phyloP scores from a whole-genome alignment of 257 asterid genomes.

The Scutellaria galericulata region DNA sequence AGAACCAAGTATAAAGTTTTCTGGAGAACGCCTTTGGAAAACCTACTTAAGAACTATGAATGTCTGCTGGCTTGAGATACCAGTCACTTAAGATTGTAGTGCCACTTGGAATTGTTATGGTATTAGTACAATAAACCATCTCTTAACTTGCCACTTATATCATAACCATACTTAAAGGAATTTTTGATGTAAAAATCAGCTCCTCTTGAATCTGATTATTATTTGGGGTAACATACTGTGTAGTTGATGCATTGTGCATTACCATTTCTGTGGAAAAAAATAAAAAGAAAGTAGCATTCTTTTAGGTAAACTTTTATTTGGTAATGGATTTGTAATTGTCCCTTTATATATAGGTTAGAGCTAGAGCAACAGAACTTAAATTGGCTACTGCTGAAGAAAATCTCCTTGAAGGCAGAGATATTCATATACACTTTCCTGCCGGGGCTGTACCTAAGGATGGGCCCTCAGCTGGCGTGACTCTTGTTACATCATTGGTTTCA shows the following conservation, averaged over 20 bases:
- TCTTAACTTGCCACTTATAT: conserved; percentile 4
- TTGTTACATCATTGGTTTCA: conserved; percentile 95
- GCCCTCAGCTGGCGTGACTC: conserved; percentile 99
- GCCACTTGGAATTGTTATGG: conserved; percentile 24
- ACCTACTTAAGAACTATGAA: conserved; percentile 13
- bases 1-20: conserved; percentile 23
- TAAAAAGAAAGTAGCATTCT: background rate
- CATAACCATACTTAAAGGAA: conserved; percentile 1
- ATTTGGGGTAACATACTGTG: conserved; percentile 13
- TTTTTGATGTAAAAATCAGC: conserved; percentile 15
- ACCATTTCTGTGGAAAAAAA: conserved; percentile 20
- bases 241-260: conserved; percentile 20
- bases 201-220: conserved; percentile 23
- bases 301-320: background rate
- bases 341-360: conserved; percentile 64
- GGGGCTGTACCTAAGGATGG: conserved; percentile 99
- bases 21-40: conserved; percentile 17
- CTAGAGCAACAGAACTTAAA: conserved; percentile 91
- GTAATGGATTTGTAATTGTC: conserved; percentile 29
- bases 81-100: conserved; percentile 7
- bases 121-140: conserved; percentile 8
- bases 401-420: conserved; percentile 86
- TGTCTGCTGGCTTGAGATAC: conserved; percentile 16
- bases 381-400: conserved; percentile 69
- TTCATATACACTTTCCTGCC: conserved; percentile 98